phyloP scores from a whole-genome alignment of 1,284 basidiomycete genomes.

The Moesziomyces aphidis region DNA sequence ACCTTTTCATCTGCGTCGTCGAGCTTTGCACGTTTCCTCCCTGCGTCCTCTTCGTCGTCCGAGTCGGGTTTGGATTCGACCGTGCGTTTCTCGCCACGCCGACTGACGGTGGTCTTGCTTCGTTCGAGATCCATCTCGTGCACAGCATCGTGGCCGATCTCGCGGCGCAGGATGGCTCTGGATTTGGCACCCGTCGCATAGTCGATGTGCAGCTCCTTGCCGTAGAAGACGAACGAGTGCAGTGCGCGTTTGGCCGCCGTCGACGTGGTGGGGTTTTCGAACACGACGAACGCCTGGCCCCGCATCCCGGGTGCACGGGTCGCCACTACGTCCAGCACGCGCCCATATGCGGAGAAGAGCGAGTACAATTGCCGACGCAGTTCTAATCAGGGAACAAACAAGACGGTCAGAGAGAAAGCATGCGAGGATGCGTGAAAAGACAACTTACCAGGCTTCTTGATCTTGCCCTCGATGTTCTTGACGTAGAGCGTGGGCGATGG shows the following conservation, averaged over 20 bases:
- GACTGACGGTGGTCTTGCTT: conserved; percentile 8
- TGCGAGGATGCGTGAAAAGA: background rate
- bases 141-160: conserved; percentile 55
- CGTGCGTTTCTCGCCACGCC: conserved; percentile 11
- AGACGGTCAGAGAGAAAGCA: background rate
- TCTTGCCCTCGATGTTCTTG: conserved; percentile 92
- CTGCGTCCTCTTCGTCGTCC: conserved; percentile 76
- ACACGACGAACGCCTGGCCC: conserved; percentile 96
- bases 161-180: conserved; percentile 75
- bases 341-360: conserved; percentile 92
- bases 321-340: conserved; percentile 93
- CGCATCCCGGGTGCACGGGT: conserved; percentile 86
- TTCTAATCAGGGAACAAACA: conserved; percentile 71
- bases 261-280: conserved; percentile 85
- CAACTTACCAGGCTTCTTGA: conserved; percentile 81
- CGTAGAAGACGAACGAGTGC: conserved; percentile 92
- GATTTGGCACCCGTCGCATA: conserved; percentile 85
- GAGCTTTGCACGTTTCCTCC: conserved; percentile 69
- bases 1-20: conserved; percentile 39
- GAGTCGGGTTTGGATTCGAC: conserved; percentile 71
- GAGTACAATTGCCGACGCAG: conserved; percentile 84
- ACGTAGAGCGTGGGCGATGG: conserved; percentile 92
- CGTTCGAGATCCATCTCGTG: conserved; percentile 38
- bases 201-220: conserved; percentile 82
- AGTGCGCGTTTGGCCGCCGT: conserved; percentile 90